A percentile compares a stretch with the other conserved stretches of the same genome.
Evolutionary conservation across 2,329 filamentous ascomycete genomes (phyloP).

Genomic region (Diatrype stigma): DNA sequence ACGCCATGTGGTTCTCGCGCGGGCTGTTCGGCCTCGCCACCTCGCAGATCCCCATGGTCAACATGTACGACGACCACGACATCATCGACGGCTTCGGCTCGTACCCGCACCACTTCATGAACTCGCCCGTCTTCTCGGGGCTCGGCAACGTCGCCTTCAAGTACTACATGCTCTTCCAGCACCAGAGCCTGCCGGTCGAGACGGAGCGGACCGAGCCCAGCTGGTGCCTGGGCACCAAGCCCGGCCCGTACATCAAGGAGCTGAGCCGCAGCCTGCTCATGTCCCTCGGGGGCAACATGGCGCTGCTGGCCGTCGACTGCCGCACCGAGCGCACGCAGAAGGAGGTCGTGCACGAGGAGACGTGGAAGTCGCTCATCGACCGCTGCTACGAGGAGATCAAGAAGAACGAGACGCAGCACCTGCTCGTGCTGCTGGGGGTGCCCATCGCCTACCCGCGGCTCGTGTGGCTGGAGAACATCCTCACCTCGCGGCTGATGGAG

Average conservation of each 20-base stretch:
- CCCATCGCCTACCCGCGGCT: conserved; percentile 77
- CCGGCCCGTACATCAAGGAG: conserved; percentile 88
- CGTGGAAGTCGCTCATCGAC: conserved; percentile 83
- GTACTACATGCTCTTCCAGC: conserved; percentile 98
- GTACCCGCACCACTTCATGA: conserved; percentile 89
- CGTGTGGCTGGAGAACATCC: conserved; percentile 67
- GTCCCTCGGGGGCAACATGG: conserved; percentile 71
- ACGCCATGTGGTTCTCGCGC: conserved; percentile 93
- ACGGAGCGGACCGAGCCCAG: conserved; percentile 81
- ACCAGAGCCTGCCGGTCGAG: conserved; percentile 81
- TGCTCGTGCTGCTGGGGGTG: conserved; percentile 82
- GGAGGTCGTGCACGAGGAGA: conserved; percentile 74
- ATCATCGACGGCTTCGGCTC: conserved; percentile 91
- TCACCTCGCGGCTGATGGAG: conserved; percentile 82
- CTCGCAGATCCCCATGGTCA: conserved; percentile 95
- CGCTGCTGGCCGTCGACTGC: conserved; percentile 84
- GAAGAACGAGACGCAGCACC: conserved; percentile 80
- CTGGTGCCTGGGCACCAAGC: conserved; percentile 76
- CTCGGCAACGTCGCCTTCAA: conserved; percentile 92
- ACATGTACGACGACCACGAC: conserved; percentile 95
- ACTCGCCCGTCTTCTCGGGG: conserved; percentile 81
- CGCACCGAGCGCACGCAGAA: conserved; percentile 85
- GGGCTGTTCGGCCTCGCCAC: conserved; percentile 90
- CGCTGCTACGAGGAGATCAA: conserved; percentile 77
- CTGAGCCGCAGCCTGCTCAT: conserved; percentile 82